Percentiles rank a stretch among this genome's conserved stretches.
Conservation (phyloP, 2,329 filamentous ascomycete species). For the Nigrograna mackinnonii region DNA sequence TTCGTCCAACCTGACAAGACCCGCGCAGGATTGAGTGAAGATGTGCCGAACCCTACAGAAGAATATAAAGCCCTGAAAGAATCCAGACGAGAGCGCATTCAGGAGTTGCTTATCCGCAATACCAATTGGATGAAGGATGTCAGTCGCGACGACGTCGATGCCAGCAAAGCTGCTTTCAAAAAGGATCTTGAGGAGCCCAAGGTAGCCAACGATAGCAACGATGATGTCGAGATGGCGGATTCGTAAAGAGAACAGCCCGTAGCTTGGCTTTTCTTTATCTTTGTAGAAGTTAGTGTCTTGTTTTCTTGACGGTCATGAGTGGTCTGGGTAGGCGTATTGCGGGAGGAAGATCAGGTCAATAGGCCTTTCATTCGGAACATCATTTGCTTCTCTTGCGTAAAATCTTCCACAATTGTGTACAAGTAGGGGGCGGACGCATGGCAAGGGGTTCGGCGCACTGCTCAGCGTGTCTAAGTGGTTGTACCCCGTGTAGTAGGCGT, state of each 20-base stretch:
- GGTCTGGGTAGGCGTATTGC: too few relatives aligned
- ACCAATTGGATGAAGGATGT: constrained; percentile 52
- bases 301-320: too few relatives aligned
- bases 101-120: constrained; percentile 48
- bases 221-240: constrained; percentile 39
- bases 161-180: constrained; percentile 41
- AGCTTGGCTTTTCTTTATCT: too few relatives aligned
- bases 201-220: constrained; percentile 16
- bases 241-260: constrained; percentile 2
- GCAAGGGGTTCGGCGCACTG: too few relatives aligned
- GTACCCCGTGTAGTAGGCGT: too few relatives aligned
- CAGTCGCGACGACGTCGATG: constrained; percentile 51
- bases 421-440: too few relatives aligned
- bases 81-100: constrained; percentile 38
- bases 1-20: constrained; percentile 42
- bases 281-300: too few relatives aligned
- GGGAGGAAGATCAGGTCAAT: too few relatives aligned
- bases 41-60: constrained; percentile 34
- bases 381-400: too few relatives aligned
- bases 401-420: too few relatives aligned
- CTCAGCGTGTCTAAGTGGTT: too few relatives aligned
- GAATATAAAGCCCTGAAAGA: constrained; percentile 32
- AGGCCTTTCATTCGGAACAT: too few relatives aligned
- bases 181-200: constrained; percentile 29
- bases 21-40: constrained; percentile 38